These are phyloP conservation scores for Sclerotinia sclerotiorum DNA, from an alignment of 2,329 filamentous ascomycete genomes.

Conservation along the genomic window DNA sequence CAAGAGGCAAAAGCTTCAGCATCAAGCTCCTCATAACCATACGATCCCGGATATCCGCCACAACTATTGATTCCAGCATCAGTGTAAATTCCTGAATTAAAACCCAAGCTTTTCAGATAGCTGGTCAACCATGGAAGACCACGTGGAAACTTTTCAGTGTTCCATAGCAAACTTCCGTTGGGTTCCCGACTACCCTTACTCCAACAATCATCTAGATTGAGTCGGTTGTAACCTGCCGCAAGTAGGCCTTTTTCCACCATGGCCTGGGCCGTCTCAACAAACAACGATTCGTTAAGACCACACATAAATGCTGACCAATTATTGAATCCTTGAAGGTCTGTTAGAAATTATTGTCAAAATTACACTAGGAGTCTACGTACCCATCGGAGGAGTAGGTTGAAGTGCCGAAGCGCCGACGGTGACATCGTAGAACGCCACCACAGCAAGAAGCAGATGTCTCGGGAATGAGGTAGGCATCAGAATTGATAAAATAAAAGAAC, in stretches of 20 bases:
- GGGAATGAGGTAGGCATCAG: neutral
- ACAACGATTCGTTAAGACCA: slow-evolving; percentile 50
- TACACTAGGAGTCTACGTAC: slow-evolving; percentile 19
- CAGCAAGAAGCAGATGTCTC: neutral
- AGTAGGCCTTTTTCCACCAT: slow-evolving; percentile 51
- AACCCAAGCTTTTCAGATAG: slow-evolving; percentile 55
- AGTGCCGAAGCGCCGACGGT: slow-evolving; percentile 29
- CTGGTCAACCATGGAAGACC: slow-evolving; percentile 57
- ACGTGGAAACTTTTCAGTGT: slow-evolving; percentile 55
- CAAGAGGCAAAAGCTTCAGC: slow-evolving; percentile 54
- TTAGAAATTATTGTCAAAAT: neutral
- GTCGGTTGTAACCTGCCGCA: slow-evolving; percentile 55
- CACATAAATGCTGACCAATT: slow-evolving; percentile 52
- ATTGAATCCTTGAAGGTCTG: slow-evolving; percentile 43
- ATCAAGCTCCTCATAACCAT: slow-evolving; percentile 58
- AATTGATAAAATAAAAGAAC: neutral
- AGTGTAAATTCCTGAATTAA: slow-evolving; percentile 65
- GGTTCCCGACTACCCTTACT: slow-evolving; percentile 46
- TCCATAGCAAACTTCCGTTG: slow-evolving; percentile 47
- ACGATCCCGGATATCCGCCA: slow-evolving; percentile 56
- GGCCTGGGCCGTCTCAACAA: slow-evolving; percentile 48
- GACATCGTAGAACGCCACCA: slow-evolving; percentile 13
- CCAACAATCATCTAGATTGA: slow-evolving; percentile 66
- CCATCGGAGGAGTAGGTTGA: slow-evolving; percentile 49
- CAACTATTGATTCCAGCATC: slow-evolving; percentile 50